These are phyloP conservation scores for Pelargonium fulgidum DNA, from an alignment of 441 rosid species.

Conservation along the genomic window DNA sequence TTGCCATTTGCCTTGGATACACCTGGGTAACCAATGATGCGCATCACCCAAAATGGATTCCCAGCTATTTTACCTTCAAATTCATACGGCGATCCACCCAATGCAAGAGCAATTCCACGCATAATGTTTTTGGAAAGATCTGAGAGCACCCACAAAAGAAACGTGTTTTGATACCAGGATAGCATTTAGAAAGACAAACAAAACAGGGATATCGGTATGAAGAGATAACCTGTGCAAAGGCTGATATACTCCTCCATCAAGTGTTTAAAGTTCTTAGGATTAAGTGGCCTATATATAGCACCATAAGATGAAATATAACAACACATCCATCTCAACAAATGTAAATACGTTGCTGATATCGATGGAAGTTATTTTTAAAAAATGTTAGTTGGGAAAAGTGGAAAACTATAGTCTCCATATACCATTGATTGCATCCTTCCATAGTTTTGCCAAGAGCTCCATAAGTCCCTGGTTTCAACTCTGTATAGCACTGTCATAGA, in stretches of 20 bases:
- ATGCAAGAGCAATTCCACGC: slow-evolving; percentile 64
- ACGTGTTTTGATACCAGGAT: slow-evolving; percentile 5
- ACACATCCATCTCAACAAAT: not conserved
- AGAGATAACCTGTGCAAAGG: slow-evolving; percentile 57
- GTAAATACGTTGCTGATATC: not conserved
- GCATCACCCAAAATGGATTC: slow-evolving; percentile 79
- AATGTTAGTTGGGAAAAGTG: not conserved
- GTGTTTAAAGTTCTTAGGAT: slow-evolving; percentile 45
- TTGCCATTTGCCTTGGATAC: slow-evolving; percentile 32
- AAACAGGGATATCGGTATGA: not conserved
- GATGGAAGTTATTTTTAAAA: no score
- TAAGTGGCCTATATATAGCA: slow-evolving; percentile 49
- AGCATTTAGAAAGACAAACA: not conserved
- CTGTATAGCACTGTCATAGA: slow-evolving; percentile 57
- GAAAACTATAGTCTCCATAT: slow-evolving; percentile 17
- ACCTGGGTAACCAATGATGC: slow-evolving; percentile 74
- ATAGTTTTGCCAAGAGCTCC: slow-evolving; percentile 65
- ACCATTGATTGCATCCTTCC: slow-evolving; percentile 88
- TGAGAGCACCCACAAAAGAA: slow-evolving; percentile 20
- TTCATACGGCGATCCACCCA: slow-evolving; percentile 54
- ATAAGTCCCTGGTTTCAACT: slow-evolving; percentile 58
- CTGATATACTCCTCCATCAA: slow-evolving; percentile 58
- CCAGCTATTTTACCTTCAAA: slow-evolving; percentile 71
- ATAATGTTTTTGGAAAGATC: slow-evolving; percentile 71
- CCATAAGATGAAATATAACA: slow-evolving; percentile 5